Base-by-base conservation (phyloP, 176 grass and related monocot species). In the Stipa capillata region DNA sequence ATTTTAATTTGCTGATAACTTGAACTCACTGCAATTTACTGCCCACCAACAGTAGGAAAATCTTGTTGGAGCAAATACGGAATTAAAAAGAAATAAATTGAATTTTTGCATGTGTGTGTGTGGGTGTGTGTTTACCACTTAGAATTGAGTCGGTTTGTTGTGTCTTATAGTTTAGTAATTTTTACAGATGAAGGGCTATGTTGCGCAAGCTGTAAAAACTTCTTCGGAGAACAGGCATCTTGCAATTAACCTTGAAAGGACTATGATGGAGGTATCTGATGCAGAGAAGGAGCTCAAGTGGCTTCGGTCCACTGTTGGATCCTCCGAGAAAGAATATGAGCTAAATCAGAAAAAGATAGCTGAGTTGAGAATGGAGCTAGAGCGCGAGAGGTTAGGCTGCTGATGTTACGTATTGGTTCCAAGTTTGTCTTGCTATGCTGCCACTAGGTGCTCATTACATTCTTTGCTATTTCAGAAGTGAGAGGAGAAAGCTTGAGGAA, bases 261-360 rank as follows among this genome's bases (percentile, higher is more conserved):
- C 79, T 76, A 71, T 66, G 27, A 27, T 90, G 43, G 92, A 98
- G 77, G 65, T 94, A 54, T 87, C 77, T 37, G 86, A 92, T 73
- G 82, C 90, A 42, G 95, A 98, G 80, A 98, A 88, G 83, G 92
- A 94, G 81, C 58, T 90, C 72, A 98, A 92, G 85, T 94, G 85
- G 87, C 92, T 98, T 68, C 77, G 83, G 39, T 92, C 87, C 43
- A 58, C 92, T 35, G 81, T 90, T 79, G 87, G 78, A 69, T 87
- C 87, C 21, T 84, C 85, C 80, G 85, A 89, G 79, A 98, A 92
- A 72, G 95, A 98, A 83, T 90, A 88, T 14, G 92, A 98, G 55
- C 69, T 74, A 59, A 94, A 90, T 82, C 87, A 98, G 69, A 88
- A 92, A 87, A 98, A 87, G 68, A 86, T 94, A 78, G 44, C 76